phyloP scores from a whole-genome alignment of 2,329 filamentous ascomycete species.

The Cladosporium sphaerospermum region DNA sequence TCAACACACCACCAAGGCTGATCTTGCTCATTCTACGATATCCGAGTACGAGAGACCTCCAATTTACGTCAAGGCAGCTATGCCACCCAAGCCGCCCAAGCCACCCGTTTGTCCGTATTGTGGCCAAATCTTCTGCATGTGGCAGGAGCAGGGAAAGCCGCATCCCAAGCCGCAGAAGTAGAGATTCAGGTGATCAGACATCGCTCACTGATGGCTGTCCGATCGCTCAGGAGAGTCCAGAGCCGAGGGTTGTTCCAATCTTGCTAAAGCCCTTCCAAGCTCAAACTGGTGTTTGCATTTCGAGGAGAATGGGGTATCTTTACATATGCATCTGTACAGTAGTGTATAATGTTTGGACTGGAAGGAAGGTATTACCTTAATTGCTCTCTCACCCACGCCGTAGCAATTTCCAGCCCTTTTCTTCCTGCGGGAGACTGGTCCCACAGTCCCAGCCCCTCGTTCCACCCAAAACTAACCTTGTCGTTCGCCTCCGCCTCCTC shows the following conservation, averaged over 20 bases:
- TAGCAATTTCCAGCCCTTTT: slow-evolving; percentile 16
- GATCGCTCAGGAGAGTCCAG: too few species aligned
- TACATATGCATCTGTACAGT: too few species aligned
- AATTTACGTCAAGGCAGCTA: neutral
- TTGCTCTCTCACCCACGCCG: slow-evolving; percentile 17
- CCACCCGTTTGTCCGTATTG: slow-evolving; percentile 5
- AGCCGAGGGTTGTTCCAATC: too few species aligned
- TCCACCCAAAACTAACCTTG: slow-evolving; percentile 27
- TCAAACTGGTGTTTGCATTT: too few species aligned
- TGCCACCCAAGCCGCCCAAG: neutral
- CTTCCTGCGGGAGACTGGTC: slow-evolving; percentile 14
- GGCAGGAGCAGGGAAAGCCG: neutral
- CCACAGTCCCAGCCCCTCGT: slow-evolving; percentile 21
- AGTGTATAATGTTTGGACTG: too few species aligned
- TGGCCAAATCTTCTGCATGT: slow-evolving; percentile 1
- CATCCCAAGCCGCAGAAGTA: slow-evolving; percentile 6
- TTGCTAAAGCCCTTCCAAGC: too few species aligned
- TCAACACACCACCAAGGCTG: too few species aligned
- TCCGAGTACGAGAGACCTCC: too few species aligned
- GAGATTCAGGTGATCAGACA: neutral
- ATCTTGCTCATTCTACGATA: too few species aligned
- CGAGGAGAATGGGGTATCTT: too few species aligned
- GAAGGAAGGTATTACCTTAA: slow-evolving; percentile 9
- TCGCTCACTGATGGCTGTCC: too few species aligned
- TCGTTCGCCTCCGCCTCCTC: slow-evolving; percentile 36